Percentiles rank a stretch among this genome's conserved stretches.
These are phyloP conservation scores for Ceriops zippeliana DNA, from an alignment of 345 rosid genomes.

Conservation along the genomic window DNA sequence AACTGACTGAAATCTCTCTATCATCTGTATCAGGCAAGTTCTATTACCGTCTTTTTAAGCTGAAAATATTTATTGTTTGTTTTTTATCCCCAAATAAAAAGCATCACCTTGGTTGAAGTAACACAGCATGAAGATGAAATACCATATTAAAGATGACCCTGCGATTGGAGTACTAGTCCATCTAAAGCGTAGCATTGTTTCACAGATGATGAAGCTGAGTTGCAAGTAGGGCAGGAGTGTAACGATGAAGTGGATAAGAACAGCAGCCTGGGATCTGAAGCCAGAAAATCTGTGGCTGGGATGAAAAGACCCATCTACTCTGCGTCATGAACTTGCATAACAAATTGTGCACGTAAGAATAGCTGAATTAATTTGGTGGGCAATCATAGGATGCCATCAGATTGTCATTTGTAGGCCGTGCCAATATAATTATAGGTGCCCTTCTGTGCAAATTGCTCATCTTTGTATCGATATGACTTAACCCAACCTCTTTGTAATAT, in stretches of 20 bases:
- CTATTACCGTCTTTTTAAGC: not conserved
- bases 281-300: slow-evolving; percentile 45
- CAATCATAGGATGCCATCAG: slow-evolving; percentile 14
- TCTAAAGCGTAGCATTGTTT: slow-evolving; percentile 13
- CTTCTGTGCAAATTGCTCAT: not conserved
- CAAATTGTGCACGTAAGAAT: not conserved
- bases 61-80: not conserved
- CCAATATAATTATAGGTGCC: slow-evolving; percentile 2
- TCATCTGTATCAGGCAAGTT: slow-evolving; percentile 52
- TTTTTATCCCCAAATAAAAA: not conserved
- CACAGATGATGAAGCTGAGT: slow-evolving; percentile 61
- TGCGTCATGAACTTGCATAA: slow-evolving; percentile 10
- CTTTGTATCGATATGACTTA: slow-evolving; percentile 1
- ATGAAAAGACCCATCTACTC: slow-evolving; percentile 52
- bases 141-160: not conserved
- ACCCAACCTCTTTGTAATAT: not conserved
- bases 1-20: slow-evolving; percentile 56
- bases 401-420: slow-evolving; percentile 10
- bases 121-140: not conserved
- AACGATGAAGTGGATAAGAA: slow-evolving; percentile 32
- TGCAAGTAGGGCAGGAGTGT: slow-evolving; percentile 27
- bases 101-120: not conserved
- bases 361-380: slow-evolving; percentile 14
- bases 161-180: not conserved
- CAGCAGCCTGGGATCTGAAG: slow-evolving; percentile 32